A percentile compares a stretch with the other conserved stretches of the same genome.
Conservation (phyloP, 2,329 filamentous ascomycete species). For the Colletotrichum sp. region DNA sequence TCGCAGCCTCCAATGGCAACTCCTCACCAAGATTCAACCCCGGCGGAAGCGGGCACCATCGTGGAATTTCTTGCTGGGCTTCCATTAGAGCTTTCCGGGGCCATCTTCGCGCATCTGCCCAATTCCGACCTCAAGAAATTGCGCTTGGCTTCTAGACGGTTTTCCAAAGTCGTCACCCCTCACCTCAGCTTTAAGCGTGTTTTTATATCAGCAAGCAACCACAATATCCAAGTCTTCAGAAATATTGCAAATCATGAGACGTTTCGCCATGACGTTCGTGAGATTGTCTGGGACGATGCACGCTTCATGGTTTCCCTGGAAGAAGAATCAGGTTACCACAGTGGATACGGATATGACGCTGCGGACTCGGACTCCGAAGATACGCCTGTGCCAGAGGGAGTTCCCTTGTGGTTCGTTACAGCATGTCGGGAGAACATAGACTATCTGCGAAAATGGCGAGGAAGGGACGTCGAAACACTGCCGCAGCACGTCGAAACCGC, state of each 20-base stretch:
- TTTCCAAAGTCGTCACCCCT: not conserved
- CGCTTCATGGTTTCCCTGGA: not conserved
- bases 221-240: constrained; percentile 40
- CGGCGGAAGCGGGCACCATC: not conserved
- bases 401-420: not conserved
- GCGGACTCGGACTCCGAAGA: not conserved
- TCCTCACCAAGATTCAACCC: not conserved
- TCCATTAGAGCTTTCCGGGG: not conserved
- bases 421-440: not conserved
- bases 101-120: not conserved
- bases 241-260: constrained; percentile 38
- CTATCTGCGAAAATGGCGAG: not conserved
- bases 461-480: not conserved
- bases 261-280: constrained; percentile 33
- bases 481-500: not conserved
- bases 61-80: not conserved
- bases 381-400: not conserved
- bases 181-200: constrained; percentile 27
- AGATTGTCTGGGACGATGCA: constrained; percentile 46
- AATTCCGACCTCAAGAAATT: not conserved
- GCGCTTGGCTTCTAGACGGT: not conserved
- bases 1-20: not conserved
- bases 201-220: constrained; percentile 44
- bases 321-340: not conserved
- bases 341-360: not conserved